These are phyloP conservation scores for Penicillium olsonii DNA, from an alignment of 2,329 filamentous ascomycete genomes.

Conservation along the genomic window DNA sequence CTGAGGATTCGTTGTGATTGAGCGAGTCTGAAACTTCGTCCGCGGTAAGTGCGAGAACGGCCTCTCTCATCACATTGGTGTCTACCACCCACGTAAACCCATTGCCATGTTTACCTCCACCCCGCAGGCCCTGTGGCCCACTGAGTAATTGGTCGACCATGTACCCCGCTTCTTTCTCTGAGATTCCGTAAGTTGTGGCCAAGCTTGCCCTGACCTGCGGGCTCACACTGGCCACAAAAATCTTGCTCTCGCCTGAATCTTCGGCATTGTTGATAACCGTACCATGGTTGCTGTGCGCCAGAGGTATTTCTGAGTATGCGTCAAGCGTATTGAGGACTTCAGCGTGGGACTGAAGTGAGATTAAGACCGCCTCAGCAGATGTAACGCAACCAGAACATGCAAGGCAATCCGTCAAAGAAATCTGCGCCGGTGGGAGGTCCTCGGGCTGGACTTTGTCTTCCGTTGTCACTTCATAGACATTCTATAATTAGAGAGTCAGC, in stretches of 20 bases:
- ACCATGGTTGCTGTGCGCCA: slow-evolving; percentile 23
- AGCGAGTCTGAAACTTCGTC: slow-evolving; percentile 64
- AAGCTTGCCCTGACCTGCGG: slow-evolving; percentile 88
- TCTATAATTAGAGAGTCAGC: slow-evolving; percentile 41
- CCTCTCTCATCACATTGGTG: slow-evolving; percentile 80
- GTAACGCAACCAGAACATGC: slow-evolving; percentile 98
- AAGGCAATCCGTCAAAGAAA: slow-evolving; percentile 94
- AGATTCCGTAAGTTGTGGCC: slow-evolving; percentile 77
- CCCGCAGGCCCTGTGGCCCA: slow-evolving; percentile 67
- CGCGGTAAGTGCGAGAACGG: slow-evolving; percentile 76
- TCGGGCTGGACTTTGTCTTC: slow-evolving; percentile 71
- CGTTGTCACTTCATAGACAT: slow-evolving; percentile 83
- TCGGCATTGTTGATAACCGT: slow-evolving; percentile 48
- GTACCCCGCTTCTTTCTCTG: slow-evolving; percentile 70
- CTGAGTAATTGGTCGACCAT: slow-evolving; percentile 82
- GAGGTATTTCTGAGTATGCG: slow-evolving; percentile 50
- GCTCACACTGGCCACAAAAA: slow-evolving; percentile 91
- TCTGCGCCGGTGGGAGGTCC: slow-evolving; percentile 74
- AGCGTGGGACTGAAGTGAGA: slow-evolving; percentile 88
- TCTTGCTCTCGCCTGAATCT: slow-evolving; percentile 56
- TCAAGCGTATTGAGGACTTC: slow-evolving; percentile 87
- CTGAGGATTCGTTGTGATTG: slow-evolving; percentile 2
- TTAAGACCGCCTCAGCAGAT: slow-evolving; percentile 93
- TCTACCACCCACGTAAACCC: slow-evolving; percentile 88
- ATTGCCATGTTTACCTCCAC: slow-evolving; percentile 71